Evolutionary conservation across 805 yeast species (phyloP).

Genomic region (Vanderwaltozyma polyspora): DNA sequence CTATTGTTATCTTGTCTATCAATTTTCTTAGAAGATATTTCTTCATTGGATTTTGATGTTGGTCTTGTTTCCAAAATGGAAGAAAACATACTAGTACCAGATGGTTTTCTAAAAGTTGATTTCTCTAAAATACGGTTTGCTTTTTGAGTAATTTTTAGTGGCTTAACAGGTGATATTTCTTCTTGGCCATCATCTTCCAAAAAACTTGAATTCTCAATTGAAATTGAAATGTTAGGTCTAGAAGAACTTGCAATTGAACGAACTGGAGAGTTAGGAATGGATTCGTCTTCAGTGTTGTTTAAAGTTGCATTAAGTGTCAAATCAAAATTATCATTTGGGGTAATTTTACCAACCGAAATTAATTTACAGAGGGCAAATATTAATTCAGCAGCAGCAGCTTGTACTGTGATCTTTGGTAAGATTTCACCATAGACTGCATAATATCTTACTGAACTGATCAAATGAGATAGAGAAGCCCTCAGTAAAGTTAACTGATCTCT

Average conservation of each 20-base stretch:
- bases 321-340: background rate
- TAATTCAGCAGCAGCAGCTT: slow-evolving; percentile 67
- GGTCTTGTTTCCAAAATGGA: slow-evolving; percentile 11
- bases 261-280: background rate
- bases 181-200: slow-evolving; percentile 3
- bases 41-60: background rate
- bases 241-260: background rate
- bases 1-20: no score
- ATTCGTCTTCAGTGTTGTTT: background rate
- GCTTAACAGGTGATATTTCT: slow-evolving; percentile 44
- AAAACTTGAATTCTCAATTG: background rate
- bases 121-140: slow-evolving; percentile 11
- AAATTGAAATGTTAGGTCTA: background rate
- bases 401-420: slow-evolving; percentile 59
- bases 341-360: slow-evolving; percentile 19
- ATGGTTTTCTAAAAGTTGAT: slow-evolving; percentile 15
- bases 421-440: slow-evolving; percentile 46
- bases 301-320: background rate
- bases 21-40: background rate
- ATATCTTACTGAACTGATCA: slow-evolving; percentile 68
- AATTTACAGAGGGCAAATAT: slow-evolving; percentile 55
- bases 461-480: slow-evolving; percentile 62
- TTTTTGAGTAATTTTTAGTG: slow-evolving; percentile 56
- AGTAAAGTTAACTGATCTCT: slow-evolving; percentile 33
- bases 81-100: slow-evolving; percentile 18